Evolutionary conservation across 768 basidiomycete genomes (phyloP).

Genomic region (Tephrocybe sp.): DNA sequence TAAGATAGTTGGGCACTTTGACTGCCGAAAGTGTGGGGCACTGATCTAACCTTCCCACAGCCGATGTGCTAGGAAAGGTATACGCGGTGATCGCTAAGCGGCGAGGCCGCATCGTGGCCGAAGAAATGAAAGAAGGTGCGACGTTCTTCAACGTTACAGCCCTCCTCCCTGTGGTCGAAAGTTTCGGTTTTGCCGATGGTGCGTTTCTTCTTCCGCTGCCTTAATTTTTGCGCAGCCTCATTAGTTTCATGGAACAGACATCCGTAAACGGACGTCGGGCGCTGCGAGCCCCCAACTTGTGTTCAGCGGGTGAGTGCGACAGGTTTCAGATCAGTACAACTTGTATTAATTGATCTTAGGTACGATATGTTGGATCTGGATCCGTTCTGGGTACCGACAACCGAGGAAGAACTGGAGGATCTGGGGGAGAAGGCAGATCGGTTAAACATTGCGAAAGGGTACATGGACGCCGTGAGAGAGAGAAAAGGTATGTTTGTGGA

Average conservation of each 20-base stretch:
- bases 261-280: conserved; percentile 93
- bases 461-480: conserved; percentile 88
- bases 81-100: conserved; percentile 93
- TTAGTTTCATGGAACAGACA: conserved; percentile 55
- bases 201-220: conserved; percentile 20
- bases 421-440: conserved; percentile 95
- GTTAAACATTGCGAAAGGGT: conserved; percentile 88
- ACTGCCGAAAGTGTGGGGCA: conserved; percentile 5
- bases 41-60: conserved; percentile 45
- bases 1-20: conserved; percentile 39
- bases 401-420: conserved; percentile 95
- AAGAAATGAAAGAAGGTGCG: conserved; percentile 99
- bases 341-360: conserved; percentile 36
- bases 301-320: conserved; percentile 76
- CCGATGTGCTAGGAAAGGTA: conserved; percentile 96
- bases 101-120: conserved; percentile 89
- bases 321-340: neutral
- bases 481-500: conserved; percentile 97
- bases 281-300: conserved; percentile 97
- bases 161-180: conserved; percentile 92
- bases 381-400: conserved; percentile 98
- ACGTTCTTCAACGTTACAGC: conserved; percentile 92
- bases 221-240: conserved; percentile 5
- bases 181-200: conserved; percentile 98
- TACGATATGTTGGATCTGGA: conserved; percentile 94